A percentile compares a stretch with the other conserved stretches of the same genome.
These are phyloP conservation scores for Diplodia scrobiculata DNA, from an alignment of 2,329 filamentous ascomycete species.

Conservation along the genomic window DNA sequence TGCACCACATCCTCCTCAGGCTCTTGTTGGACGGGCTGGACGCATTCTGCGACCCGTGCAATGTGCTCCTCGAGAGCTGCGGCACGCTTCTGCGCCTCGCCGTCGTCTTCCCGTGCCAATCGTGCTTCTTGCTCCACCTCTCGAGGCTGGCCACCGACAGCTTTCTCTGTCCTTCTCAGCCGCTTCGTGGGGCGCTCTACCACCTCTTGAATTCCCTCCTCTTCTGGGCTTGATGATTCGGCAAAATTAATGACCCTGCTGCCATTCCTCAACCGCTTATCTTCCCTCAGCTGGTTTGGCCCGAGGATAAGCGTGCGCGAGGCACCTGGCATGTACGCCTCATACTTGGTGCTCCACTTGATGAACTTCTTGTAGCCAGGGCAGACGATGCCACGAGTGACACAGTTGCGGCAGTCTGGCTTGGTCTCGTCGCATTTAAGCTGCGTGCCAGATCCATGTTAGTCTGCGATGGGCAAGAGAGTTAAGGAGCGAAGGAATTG, in stretches of 20 bases:
- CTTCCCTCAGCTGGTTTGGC: conserved; percentile 20
- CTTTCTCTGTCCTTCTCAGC: not conserved
- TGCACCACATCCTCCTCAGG: conserved; percentile 1
- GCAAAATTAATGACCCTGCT: not conserved
- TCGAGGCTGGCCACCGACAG: not conserved
- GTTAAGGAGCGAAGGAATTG: not conserved
- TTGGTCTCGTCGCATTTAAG: conserved; percentile 52
- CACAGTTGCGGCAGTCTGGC: conserved; percentile 49
- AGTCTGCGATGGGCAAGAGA: not conserved
- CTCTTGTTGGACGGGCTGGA: not conserved
- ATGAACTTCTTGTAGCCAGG: conserved; percentile 53
- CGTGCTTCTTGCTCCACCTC: not conserved
- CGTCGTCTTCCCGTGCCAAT: not conserved
- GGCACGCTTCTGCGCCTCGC: not conserved
- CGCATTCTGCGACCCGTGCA: conserved; percentile 17
- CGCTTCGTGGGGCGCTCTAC: conserved; percentile 6
- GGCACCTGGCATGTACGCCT: conserved; percentile 45
- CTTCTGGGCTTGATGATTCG: not conserved
- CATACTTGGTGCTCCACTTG: conserved; percentile 55
- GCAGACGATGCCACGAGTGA: conserved; percentile 48
- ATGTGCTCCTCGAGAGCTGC: conserved; percentile 15
- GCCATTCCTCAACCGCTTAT: not conserved
- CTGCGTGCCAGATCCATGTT: conserved; percentile 33
- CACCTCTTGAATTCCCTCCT: not conserved
- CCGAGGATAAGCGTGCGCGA: conserved; percentile 16